These are phyloP conservation scores for Mycena epipterygia DNA, from an alignment of 768 basidiomycete genomes.

Conservation along the genomic window DNA sequence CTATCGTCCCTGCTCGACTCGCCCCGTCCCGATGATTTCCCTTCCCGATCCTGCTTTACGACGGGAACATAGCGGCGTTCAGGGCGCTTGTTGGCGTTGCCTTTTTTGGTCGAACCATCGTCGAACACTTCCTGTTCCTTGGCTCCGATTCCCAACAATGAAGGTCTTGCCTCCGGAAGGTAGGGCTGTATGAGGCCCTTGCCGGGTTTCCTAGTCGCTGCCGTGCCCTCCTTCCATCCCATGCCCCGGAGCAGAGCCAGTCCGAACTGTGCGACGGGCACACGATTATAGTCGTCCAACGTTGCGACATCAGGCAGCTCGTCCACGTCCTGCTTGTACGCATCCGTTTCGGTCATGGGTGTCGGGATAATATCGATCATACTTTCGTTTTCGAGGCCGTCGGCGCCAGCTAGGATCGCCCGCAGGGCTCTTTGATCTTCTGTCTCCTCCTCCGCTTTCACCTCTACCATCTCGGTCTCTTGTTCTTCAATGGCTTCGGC, in stretches of 20 bases:
- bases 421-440: slow-evolving; percentile 88
- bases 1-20: slow-evolving; percentile 41
- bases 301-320: slow-evolving; percentile 84
- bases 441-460: slow-evolving; percentile 61
- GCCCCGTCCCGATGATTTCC: slow-evolving; percentile 39
- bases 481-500: slow-evolving; percentile 36
- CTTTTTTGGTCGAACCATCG: slow-evolving; percentile 72
- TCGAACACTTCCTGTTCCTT: slow-evolving; percentile 85
- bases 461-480: slow-evolving; percentile 42
- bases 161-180: slow-evolving; percentile 85
- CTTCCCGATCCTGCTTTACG: slow-evolving; percentile 74
- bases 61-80: slow-evolving; percentile 90
- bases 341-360: slow-evolving; percentile 83
- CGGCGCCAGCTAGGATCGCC: slow-evolving; percentile 76
- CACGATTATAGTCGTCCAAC: slow-evolving; percentile 88
- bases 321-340: slow-evolving; percentile 85
- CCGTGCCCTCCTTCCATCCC: slow-evolving; percentile 93
- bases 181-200: slow-evolving; percentile 82
- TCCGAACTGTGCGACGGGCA: slow-evolving; percentile 94
- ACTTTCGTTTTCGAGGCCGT: slow-evolving; percentile 56
- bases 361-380: slow-evolving; percentile 75
- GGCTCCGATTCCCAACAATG: slow-evolving; percentile 93
- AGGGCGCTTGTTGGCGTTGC: slow-evolving; percentile 57
- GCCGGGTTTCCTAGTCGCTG: slow-evolving; percentile 74
- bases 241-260: slow-evolving; percentile 94